Evolutionary conservation across 1,139 yeast species (phyloP).

Genomic region (Scheffersomyces illinoinensis): DNA sequence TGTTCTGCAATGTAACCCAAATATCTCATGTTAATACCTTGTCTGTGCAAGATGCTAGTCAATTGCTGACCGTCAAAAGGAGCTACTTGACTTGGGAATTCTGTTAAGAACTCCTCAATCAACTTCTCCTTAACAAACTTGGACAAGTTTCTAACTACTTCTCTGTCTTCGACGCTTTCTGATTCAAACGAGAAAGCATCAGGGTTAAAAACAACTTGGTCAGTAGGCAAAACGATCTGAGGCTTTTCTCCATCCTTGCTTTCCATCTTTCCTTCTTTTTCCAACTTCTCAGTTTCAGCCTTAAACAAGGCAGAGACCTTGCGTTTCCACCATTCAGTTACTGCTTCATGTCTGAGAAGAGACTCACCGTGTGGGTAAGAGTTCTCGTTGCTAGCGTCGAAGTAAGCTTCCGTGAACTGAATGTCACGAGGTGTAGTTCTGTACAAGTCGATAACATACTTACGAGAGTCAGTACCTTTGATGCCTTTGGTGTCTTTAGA

Average conservation of each 20-base stretch:
- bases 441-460: slow-evolving; percentile 80
- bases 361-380: slow-evolving; percentile 83
- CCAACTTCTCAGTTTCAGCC: slow-evolving; percentile 49
- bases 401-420: slow-evolving; percentile 63
- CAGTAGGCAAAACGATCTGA: slow-evolving; percentile 56
- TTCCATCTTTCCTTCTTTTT: slow-evolving; percentile 43
- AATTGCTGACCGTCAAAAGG: slow-evolving; percentile 85
- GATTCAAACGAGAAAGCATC: slow-evolving; percentile 64
- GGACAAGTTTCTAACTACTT: slow-evolving; percentile 67
- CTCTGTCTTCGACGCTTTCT: slow-evolving; percentile 51
- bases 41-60: slow-evolving; percentile 65
- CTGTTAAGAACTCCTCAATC: slow-evolving; percentile 64
- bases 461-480: slow-evolving; percentile 81
- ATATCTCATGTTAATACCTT: slow-evolving; percentile 89
- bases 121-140: slow-evolving; percentile 58
- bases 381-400: slow-evolving; percentile 34
- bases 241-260: slow-evolving; percentile 42
- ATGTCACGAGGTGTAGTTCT: slow-evolving; percentile 85
- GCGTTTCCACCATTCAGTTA: slow-evolving; percentile 85
- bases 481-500: slow-evolving; percentile 86
- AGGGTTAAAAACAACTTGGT: slow-evolving; percentile 66
- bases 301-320: slow-evolving; percentile 59
- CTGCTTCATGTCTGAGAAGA: slow-evolving; percentile 81
- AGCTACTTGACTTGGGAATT: slow-evolving; percentile 52
- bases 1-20: slow-evolving; percentile 62